Percentiles rank a stretch among this genome's conserved stretches.
These are phyloP conservation scores for Sphaerulina populicola DNA, from an alignment of 2,329 filamentous ascomycete species.

Conservation along the genomic window DNA sequence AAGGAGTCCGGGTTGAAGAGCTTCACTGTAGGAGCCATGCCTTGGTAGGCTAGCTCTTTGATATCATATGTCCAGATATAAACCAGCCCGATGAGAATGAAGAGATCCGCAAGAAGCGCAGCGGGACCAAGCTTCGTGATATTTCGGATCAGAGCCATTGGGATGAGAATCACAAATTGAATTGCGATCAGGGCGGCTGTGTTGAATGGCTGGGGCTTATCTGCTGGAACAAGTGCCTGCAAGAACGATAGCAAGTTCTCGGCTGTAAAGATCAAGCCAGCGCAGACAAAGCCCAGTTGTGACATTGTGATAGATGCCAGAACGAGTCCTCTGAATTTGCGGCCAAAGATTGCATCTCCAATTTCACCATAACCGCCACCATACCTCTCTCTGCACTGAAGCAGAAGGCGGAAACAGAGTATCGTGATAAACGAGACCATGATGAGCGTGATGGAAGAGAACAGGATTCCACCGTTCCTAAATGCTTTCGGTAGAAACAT, in stretches of 20 bases:
- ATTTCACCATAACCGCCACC: constrained; percentile 66
- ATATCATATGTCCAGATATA: constrained; percentile 71
- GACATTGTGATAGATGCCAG: constrained; percentile 63
- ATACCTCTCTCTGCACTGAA: constrained; percentile 56
- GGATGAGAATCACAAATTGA: constrained; percentile 57
- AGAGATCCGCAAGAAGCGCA: constrained; percentile 61
- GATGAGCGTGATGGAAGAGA: constrained; percentile 62
- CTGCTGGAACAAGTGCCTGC: constrained; percentile 48
- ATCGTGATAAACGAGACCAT: constrained; percentile 58
- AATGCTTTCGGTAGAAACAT: constrained; percentile 77
- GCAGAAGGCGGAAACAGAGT: constrained; percentile 62
- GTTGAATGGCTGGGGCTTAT: constrained; percentile 42
- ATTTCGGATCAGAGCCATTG: constrained; percentile 62
- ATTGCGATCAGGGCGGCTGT: constrained; percentile 56
- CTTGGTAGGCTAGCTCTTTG: constrained; percentile 46
- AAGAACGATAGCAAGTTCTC: constrained; percentile 64
- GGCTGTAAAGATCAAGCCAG: constrained; percentile 68
- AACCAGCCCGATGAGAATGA: constrained; percentile 59
- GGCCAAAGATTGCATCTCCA: constrained; percentile 57
- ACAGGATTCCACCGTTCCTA: constrained; percentile 67
- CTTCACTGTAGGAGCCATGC: constrained; percentile 53
- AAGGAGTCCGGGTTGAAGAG: constrained; percentile 63
- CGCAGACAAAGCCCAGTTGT: constrained; percentile 69
- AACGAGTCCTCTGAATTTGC: constrained; percentile 56
- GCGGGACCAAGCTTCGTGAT: constrained; percentile 65